Percentiles rank a stretch among this genome's conserved stretches.
Conservation (phyloP, 2,329 filamentous ascomycete species). For the Zymoseptoria crescenta region DNA sequence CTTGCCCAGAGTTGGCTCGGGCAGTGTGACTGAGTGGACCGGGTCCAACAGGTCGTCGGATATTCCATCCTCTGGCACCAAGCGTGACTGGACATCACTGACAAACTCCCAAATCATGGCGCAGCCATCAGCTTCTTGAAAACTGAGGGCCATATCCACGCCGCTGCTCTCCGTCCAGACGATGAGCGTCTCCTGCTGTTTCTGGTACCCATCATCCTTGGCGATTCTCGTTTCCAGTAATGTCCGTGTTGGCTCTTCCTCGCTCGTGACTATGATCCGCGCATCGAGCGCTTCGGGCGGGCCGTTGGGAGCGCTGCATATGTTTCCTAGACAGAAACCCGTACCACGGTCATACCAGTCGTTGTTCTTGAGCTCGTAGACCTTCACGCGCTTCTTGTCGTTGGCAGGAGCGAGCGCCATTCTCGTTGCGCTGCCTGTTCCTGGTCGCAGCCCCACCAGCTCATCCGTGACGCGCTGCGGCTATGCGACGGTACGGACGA, state of each 20-base stretch:
- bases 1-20: slow-evolving; percentile 70
- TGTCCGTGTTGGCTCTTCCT: slow-evolving; percentile 77
- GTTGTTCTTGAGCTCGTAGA: slow-evolving; percentile 96
- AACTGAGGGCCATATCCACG: slow-evolving; percentile 95
- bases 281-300: slow-evolving; percentile 61
- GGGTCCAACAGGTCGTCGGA: slow-evolving; percentile 80
- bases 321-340: slow-evolving; percentile 80
- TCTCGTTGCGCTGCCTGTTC: slow-evolving; percentile 17
- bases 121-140: slow-evolving; percentile 94
- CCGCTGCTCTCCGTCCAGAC: slow-evolving; percentile 93
- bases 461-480: slow-evolving; percentile 15
- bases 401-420: slow-evolving; percentile 35
- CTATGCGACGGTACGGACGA: slow-evolving; percentile 11
- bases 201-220: slow-evolving; percentile 94
- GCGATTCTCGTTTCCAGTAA: slow-evolving; percentile 83
- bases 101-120: slow-evolving; percentile 94
- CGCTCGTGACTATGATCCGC: slow-evolving; percentile 82
- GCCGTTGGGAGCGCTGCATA: slow-evolving; percentile 43
- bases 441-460: slow-evolving; percentile 9
- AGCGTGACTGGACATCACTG: slow-evolving; percentile 70
- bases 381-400: slow-evolving; percentile 72
- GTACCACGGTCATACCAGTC: slow-evolving; percentile 99
- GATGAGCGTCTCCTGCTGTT: slow-evolving; percentile 97
- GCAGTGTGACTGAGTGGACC: slow-evolving; percentile 64
- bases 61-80: slow-evolving; percentile 68